phyloP scores from a whole-genome alignment of 305 asterid genomes.

The Fraxinus dipetala region DNA sequence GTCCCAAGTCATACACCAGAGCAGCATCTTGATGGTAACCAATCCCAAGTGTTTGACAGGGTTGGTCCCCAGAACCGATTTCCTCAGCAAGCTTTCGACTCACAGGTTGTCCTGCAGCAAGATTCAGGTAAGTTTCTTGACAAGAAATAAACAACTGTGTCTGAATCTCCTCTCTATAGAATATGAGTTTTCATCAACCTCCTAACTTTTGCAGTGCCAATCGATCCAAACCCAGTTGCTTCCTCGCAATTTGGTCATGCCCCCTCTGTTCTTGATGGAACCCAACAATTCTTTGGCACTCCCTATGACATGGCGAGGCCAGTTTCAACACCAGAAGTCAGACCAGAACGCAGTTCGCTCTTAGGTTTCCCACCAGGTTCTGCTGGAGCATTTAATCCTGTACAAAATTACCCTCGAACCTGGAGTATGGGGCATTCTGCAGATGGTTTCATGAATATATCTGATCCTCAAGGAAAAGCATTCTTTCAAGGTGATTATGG shows the following conservation, averaged over 20 bases:
- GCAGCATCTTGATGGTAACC: slow-evolving; percentile 53
- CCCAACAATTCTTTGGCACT: slow-evolving; percentile 60
- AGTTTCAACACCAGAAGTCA: slow-evolving; percentile 53
- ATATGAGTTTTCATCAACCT: slow-evolving; percentile 33
- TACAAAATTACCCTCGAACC: slow-evolving; percentile 55
- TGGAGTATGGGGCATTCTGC: slow-evolving; percentile 58
- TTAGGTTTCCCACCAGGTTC: slow-evolving; percentile 65
- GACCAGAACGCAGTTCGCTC: slow-evolving; percentile 60
- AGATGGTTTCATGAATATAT: slow-evolving; percentile 10
- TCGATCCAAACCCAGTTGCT: slow-evolving; percentile 37
- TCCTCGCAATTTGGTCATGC: slow-evolving; percentile 66
- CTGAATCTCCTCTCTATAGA: slow-evolving; percentile 20
- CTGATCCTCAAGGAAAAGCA: slow-evolving; percentile 26
- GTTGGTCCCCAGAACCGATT: slow-evolving; percentile 52
- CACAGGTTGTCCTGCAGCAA: slow-evolving; percentile 48
- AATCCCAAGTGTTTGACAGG: slow-evolving; percentile 58
- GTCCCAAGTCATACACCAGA: slow-evolving; percentile 55
- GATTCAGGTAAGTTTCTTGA: slow-evolving; percentile 54
- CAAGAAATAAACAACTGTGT: slow-evolving; percentile 25
- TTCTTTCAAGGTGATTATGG: slow-evolving; percentile 41
- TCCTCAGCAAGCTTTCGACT: slow-evolving; percentile 62
- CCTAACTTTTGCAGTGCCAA: slow-evolving; percentile 36
- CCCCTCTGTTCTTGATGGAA: slow-evolving; percentile 59
- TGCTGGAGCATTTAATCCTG: slow-evolving; percentile 48
- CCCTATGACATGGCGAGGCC: slow-evolving; percentile 60